These are phyloP conservation scores for Podospora sp. DNA, from an alignment of 495 filamentous ascomycete genomes.

Conservation along the genomic window DNA sequence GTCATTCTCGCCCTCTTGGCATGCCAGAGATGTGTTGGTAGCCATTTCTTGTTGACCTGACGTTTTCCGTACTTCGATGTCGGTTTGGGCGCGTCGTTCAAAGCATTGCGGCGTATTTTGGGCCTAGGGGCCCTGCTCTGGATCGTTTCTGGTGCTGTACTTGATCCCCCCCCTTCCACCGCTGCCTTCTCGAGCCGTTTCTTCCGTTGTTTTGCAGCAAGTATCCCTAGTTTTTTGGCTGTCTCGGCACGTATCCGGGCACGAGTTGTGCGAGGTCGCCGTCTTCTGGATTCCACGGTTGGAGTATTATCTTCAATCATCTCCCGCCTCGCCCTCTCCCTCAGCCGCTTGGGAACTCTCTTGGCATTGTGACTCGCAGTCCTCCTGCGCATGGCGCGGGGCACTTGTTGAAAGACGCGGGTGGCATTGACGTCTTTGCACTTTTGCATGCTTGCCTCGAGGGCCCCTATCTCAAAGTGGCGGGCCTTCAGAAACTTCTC, in stretches of 20 bases:
- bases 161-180: conserved; percentile 10
- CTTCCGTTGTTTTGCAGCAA: conserved; percentile 61
- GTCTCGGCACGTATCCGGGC: conserved; percentile 81
- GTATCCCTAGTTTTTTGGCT: conserved; percentile 67
- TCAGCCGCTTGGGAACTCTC: conserved; percentile 79
- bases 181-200: conserved; percentile 52
- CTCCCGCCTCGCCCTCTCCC: conserved; percentile 71
- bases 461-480: conserved; percentile 83
- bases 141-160: conserved; percentile 28
- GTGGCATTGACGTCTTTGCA: conserved; percentile 67
- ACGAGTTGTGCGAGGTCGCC: conserved; percentile 67
- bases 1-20: conserved; percentile 91
- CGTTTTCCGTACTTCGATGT: conserved; percentile 79
- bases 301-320: conserved; percentile 93
- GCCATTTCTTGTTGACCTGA: conserved; percentile 87
- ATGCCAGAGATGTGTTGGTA: conserved; percentile 93
- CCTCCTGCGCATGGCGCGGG: conserved; percentile 76
- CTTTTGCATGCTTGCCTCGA: conserved; percentile 75
- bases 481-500: conserved; percentile 79
- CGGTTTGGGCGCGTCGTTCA: conserved; percentile 66
- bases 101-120: conserved; percentile 69
- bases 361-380: conserved; percentile 96
- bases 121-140: conserved; percentile 54
- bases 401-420: conserved; percentile 88
- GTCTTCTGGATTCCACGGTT: conserved; percentile 68